Evolutionary conservation across 345 rosid species (phyloP).

Genomic region (Dipteronia sinensis): DNA sequence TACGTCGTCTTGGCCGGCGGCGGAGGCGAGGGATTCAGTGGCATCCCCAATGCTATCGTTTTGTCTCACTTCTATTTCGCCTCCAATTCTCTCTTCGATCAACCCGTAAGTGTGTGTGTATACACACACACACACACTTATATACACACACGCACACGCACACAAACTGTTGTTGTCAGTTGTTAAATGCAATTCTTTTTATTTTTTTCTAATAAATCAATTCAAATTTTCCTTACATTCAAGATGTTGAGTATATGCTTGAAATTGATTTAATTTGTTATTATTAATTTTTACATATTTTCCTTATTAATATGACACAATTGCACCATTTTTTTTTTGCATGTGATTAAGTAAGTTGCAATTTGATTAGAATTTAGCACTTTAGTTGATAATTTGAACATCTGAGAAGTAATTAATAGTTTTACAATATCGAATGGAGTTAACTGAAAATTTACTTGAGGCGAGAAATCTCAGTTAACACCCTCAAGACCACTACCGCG

Average conservation of each 20-base stretch:
- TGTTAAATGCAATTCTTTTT: background rate
- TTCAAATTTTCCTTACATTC: no score
- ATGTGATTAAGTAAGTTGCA: background rate
- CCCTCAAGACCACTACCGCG: no score
- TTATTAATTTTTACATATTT: no score
- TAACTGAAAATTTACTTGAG: no score
- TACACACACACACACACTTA: background rate
- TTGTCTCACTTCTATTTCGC: conserved; percentile 53
- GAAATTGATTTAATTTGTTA: no score
- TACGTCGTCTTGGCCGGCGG: conserved; percentile 74
- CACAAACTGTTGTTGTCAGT: no score
- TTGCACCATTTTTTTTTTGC: no score
- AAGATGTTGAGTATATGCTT: no score
- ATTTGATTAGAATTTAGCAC: background rate
- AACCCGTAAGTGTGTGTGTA: conserved; percentile 55
- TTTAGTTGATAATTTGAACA: background rate
- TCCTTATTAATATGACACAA: no score
- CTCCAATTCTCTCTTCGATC: conserved; percentile 59
- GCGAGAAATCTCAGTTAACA: no score
- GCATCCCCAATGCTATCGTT: conserved; percentile 73
- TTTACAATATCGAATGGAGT: background rate
- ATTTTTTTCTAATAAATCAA: no score
- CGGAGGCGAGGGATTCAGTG: conserved; percentile 85
- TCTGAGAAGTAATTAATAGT: background rate
- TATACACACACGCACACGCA: background rate